Base-by-base conservation (phyloP, 768 basidiomycete species). In the Xerocomellus chrysenteron region DNA sequence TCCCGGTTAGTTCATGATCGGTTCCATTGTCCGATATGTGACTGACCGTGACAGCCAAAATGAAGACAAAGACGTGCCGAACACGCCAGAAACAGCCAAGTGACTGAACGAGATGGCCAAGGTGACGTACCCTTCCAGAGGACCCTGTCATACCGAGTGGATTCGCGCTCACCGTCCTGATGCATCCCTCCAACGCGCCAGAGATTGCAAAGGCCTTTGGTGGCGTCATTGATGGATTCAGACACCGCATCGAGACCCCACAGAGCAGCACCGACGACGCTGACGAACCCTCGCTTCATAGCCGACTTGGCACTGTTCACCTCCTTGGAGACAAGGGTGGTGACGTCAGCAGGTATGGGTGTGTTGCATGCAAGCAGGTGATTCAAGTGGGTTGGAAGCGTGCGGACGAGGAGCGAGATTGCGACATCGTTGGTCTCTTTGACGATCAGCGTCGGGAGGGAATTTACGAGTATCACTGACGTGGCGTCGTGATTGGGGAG, bases 81-180 rank as follows among this genome's bases (percentile, higher is more conserved):
- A 83, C 60, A 78, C 71, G 19, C 76, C 77, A 12, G 78, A 78
- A 41, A 70, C 73, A 21, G 78, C 64, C 41, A 88, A 65, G 0
- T 86, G 84, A 1, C 88, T 86, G 7, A 93, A 76, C 10, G 93
- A 72, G 3, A 86, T 72, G 2, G 91, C 82, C 24, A 85, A 68
- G 1, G 90, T 85, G 13, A 94, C 80, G 67, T 94, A 96, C 0
- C 90, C 94, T 65, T 97, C 95, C 41, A 90, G 67, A n/a, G 88
- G 87, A 0, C 88, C 88, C 0, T 42, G 79, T 69, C 0, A 81
- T 74, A 50, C 79, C 83, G 44, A 88, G 65, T 0, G 87, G 82
- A 65, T 85, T 88, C 16, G 76, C 71, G 8, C 82, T 73, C 17
- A 88, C 82, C 10, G 76, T 78, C 73, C 90, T 93, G 50, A 96